phyloP scores from a whole-genome alignment of 2,329 filamentous ascomycete species.

The Cladorrhinum sp. region DNA sequence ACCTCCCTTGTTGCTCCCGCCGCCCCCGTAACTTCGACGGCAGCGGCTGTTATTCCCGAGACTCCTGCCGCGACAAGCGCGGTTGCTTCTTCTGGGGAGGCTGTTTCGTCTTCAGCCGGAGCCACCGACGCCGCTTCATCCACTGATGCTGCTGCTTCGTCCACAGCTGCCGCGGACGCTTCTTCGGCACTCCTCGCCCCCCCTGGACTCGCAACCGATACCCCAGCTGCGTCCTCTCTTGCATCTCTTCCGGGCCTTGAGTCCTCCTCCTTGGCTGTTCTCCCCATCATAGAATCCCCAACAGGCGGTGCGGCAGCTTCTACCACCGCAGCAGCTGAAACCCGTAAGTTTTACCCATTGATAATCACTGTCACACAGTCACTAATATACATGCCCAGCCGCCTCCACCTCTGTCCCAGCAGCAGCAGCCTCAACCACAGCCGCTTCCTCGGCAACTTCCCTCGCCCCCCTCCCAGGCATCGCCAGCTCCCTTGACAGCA shows the following conservation, averaged over 20 bases:
- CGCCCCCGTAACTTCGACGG: not conserved
- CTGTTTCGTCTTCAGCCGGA: conserved; percentile 8
- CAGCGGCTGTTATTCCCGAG: conserved; percentile 5
- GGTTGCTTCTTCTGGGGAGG: conserved; percentile 5
- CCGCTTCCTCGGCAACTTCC: conserved; percentile 1
- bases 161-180: not conserved
- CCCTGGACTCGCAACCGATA: conserved; percentile 7
- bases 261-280: conserved; percentile 5
- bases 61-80: conserved; percentile 1
- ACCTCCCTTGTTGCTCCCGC: conserved; percentile 11
- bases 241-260: conserved; percentile 10
- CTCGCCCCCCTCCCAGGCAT: conserved; percentile 18
- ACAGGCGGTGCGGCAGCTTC: not conserved
- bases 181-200: not conserved
- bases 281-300: conserved; percentile 5
- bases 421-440: not conserved
- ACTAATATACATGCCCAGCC: not conserved
- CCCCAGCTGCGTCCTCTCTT: conserved; percentile 5
- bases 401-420: not conserved
- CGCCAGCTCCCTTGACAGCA: conserved; percentile 19
- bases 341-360: not conserved
- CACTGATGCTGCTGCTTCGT: conserved; percentile 1
- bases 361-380: not conserved
- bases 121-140: not conserved
- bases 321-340: not conserved